Percentiles rank a stretch among this genome's conserved stretches.
phyloP scores from a whole-genome alignment of 2,329 filamentous ascomycete genomes.

The Aschersonia sp. region DNA sequence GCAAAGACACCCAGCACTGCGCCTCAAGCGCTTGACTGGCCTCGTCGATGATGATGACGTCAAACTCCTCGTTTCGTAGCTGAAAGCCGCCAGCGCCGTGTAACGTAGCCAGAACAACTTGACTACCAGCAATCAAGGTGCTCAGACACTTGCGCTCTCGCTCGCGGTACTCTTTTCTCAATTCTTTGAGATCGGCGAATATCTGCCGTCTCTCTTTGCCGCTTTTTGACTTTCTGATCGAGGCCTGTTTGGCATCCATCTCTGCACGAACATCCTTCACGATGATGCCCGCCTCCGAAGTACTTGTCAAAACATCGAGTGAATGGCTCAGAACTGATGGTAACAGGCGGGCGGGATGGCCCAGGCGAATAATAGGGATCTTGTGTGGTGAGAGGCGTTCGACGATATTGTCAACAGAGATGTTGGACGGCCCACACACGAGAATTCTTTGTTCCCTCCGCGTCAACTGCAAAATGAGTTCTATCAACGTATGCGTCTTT shows the following conservation, averaged over 20 bases:
- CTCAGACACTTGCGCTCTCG: constrained; percentile 71
- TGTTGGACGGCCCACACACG: constrained; percentile 94
- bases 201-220: constrained; percentile 68
- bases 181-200: constrained; percentile 70
- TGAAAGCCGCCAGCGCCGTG: constrained; percentile 85
- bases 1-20: constrained; percentile 87
- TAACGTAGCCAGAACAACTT: constrained; percentile 81
- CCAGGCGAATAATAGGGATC: constrained; percentile 75
- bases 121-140: constrained; percentile 60
- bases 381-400: constrained; percentile 77
- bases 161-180: constrained; percentile 78
- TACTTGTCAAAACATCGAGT: constrained; percentile 78
- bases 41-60: constrained; percentile 92
- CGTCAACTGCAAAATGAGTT: constrained; percentile 83
- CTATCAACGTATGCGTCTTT: constrained; percentile 92
- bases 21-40: constrained; percentile 91
- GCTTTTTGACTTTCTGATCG: constrained; percentile 72
- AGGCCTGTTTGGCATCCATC: constrained; percentile 83
- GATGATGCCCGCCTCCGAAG: constrained; percentile 77
- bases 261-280: constrained; percentile 82
- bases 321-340: constrained; percentile 82
- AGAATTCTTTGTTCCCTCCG: constrained; percentile 60
- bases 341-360: constrained; percentile 80
- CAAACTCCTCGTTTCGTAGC: constrained; percentile 65
- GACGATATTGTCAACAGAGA: constrained; percentile 96